Percentiles rank a stretch among this genome's conserved stretches.
Evolutionary conservation across 805 yeast species (phyloP).

Genomic region (Monosporozyma unispora): DNA sequence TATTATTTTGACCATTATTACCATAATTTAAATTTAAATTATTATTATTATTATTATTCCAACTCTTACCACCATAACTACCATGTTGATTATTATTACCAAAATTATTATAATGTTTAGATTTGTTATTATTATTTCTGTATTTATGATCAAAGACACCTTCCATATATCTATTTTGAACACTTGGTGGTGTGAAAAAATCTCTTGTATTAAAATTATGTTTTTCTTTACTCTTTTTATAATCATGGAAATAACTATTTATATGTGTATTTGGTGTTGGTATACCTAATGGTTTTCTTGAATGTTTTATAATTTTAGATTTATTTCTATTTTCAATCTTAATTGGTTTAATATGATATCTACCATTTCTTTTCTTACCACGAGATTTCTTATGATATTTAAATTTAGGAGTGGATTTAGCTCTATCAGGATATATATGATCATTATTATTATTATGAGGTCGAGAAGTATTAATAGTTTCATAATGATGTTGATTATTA

Average conservation of each 20-base stretch:
- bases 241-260: conserved; percentile 33
- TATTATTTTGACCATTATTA: background rate
- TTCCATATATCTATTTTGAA: conserved; percentile 61
- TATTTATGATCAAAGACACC: conserved; percentile 38
- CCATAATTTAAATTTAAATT: background rate
- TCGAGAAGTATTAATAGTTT: too few species aligned
- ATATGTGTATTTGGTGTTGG: conserved; percentile 48
- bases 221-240: conserved; percentile 17
- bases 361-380: conserved; percentile 8
- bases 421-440: conserved; percentile 9
- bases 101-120: conserved; percentile 19
- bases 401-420: conserved; percentile 26
- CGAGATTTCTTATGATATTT: conserved; percentile 25
- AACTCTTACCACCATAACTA: conserved; percentile 5
- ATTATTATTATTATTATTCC: conserved; percentile 6
- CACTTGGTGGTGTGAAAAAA: conserved; percentile 71
- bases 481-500: background rate
- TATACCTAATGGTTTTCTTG: conserved; percentile 54
- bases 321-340: conserved; percentile 19
- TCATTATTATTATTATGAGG: background rate
- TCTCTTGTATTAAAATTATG: conserved; percentile 52
- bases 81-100: conserved; percentile 2
- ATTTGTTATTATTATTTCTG: conserved; percentile 12
- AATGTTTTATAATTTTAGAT: conserved; percentile 25
- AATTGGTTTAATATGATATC: conserved; percentile 19